Evolutionary conservation across 208 protist species (phyloP).

Genomic region (Trypanosoma rangeli): DNA sequence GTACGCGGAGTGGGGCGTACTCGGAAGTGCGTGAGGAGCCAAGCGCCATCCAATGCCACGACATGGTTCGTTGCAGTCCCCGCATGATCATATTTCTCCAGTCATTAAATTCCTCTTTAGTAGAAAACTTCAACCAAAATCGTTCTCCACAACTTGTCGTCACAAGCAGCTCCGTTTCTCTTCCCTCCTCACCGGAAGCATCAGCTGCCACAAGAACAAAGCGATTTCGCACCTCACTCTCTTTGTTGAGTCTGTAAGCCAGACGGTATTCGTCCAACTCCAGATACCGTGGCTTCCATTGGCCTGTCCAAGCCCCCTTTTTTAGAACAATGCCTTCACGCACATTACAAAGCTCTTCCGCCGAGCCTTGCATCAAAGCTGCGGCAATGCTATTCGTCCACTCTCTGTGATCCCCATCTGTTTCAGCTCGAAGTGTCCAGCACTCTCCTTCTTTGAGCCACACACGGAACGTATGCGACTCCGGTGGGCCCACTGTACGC

Average conservation of each 20-base stretch:
- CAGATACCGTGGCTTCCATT: slow-evolving; percentile 61
- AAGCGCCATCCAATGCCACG: slow-evolving; percentile 67
- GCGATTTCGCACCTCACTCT: slow-evolving; percentile 36
- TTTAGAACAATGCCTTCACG: slow-evolving; percentile 57
- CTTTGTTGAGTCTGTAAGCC: slow-evolving; percentile 39
- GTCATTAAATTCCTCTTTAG: slow-evolving; percentile 36
- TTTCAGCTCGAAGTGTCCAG: slow-evolving; percentile 64
- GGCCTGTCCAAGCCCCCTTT: slow-evolving; percentile 56
- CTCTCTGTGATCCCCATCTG: slow-evolving; percentile 21
- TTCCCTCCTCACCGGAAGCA: slow-evolving; percentile 21
- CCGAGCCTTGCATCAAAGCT: slow-evolving; percentile 8
- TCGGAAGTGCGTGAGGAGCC: slow-evolving; percentile 10
- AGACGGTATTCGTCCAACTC: slow-evolving; percentile 58
- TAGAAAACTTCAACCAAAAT: slow-evolving; percentile 72
- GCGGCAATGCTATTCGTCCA: slow-evolving; percentile 21
- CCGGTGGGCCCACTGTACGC: slow-evolving; percentile 19
- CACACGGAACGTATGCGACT: slow-evolving; percentile 50
- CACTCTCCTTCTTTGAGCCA: slow-evolving; percentile 73
- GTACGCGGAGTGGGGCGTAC: slow-evolving; percentile 37
- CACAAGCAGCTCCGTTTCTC: slow-evolving; percentile 44
- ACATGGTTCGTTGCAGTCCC: slow-evolving; percentile 30
- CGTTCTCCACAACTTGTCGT: slow-evolving; percentile 52
- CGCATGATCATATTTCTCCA: slow-evolving; percentile 44
- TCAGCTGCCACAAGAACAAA: slow-evolving; percentile 57
- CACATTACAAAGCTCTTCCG: background rate